A percentile compares a stretch with the other conserved stretches of the same genome.
These are phyloP conservation scores for Naegleria lovaniensis DNA, from an alignment of 208 protist genomes.

Conservation along the genomic window DNA sequence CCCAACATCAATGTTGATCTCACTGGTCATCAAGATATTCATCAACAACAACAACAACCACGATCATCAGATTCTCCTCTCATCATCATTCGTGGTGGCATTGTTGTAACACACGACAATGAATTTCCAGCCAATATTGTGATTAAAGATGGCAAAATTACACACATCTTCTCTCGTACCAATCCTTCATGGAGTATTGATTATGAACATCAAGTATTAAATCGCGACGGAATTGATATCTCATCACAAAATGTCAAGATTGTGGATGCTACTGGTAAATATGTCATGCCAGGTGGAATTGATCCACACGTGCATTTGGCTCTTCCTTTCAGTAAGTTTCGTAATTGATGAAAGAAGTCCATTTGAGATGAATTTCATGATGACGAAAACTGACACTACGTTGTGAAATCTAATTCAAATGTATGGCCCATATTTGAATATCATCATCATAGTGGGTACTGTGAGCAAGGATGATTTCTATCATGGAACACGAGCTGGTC, in stretches of 20 bases:
- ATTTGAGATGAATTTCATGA: no score
- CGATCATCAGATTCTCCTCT: no score
- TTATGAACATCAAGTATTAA: neutral
- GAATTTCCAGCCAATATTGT: conserved; percentile 56
- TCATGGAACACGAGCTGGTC: conserved; percentile 60
- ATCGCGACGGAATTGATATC: neutral
- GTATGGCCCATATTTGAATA: no score
- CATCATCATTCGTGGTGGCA: conserved; percentile 51
- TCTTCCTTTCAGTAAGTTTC: conserved; percentile 10
- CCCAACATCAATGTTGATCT: no score
- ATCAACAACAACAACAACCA: no score
- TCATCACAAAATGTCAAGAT: conserved; percentile 11
- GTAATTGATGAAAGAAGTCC: no score
- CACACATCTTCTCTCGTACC: conserved; percentile 33
- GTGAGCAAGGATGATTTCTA: conserved; percentile 66
- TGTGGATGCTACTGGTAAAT: conserved; percentile 51
- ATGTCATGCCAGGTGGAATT: conserved; percentile 66
- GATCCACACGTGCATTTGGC: conserved; percentile 63
- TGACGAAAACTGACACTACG: no score
- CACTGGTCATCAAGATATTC: no score
- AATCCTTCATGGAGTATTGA: neutral
- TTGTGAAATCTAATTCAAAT: no score
- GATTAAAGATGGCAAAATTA: conserved; percentile 52
- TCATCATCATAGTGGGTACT: conserved; percentile 69
- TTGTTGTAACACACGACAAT: conserved; percentile 58